A percentile compares a stretch with the other conserved stretches of the same genome.
Conservation (phyloP, 1,284 basidiomycete genomes). For the Schizophyllum amplum region DNA sequence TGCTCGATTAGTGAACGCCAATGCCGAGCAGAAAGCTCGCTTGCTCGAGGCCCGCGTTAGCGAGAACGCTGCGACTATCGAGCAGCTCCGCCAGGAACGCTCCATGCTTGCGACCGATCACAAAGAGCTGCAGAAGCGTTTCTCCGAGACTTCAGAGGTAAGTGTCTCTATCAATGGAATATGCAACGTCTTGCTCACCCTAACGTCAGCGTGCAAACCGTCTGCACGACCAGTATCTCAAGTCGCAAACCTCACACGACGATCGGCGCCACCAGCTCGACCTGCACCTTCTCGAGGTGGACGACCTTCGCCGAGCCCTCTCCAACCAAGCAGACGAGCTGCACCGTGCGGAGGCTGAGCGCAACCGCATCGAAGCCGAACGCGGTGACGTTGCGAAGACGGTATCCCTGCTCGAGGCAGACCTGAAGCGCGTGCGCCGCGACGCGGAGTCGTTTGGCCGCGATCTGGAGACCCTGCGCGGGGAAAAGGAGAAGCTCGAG, state of each 20-base stretch:
- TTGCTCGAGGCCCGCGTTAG: slow-evolving; percentile 53
- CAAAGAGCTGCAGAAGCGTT: slow-evolving; percentile 60
- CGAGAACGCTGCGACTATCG: slow-evolving; percentile 61
- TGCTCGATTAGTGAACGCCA: slow-evolving; percentile 36
- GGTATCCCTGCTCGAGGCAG: slow-evolving; percentile 57
- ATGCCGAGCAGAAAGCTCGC: slow-evolving; percentile 61
- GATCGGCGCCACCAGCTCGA: slow-evolving; percentile 66
- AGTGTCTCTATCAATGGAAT: slow-evolving; percentile 12
- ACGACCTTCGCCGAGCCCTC: slow-evolving; percentile 58
- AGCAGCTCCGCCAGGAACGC: slow-evolving; percentile 66
- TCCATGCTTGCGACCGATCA: slow-evolving; percentile 57
- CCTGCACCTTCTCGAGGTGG: slow-evolving; percentile 59
- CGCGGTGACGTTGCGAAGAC: slow-evolving; percentile 54
- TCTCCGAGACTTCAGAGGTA: slow-evolving; percentile 59
- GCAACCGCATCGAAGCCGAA: slow-evolving; percentile 50
- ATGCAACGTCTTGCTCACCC: slow-evolving; percentile 4
- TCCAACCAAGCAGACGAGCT: slow-evolving; percentile 58
- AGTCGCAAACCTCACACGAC: slow-evolving; percentile 62
- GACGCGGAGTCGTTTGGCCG: slow-evolving; percentile 69
- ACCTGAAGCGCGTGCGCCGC: slow-evolving; percentile 57
- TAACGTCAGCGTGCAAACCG: slow-evolving; percentile 43
- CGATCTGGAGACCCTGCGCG: slow-evolving; percentile 60
- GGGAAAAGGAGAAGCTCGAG: slow-evolving; percentile 59
- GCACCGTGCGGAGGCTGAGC: slow-evolving; percentile 50
- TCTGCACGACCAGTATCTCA: slow-evolving; percentile 50